phyloP scores from a whole-genome alignment of 345 rosid genomes.

The Iberis pinnata region DNA sequence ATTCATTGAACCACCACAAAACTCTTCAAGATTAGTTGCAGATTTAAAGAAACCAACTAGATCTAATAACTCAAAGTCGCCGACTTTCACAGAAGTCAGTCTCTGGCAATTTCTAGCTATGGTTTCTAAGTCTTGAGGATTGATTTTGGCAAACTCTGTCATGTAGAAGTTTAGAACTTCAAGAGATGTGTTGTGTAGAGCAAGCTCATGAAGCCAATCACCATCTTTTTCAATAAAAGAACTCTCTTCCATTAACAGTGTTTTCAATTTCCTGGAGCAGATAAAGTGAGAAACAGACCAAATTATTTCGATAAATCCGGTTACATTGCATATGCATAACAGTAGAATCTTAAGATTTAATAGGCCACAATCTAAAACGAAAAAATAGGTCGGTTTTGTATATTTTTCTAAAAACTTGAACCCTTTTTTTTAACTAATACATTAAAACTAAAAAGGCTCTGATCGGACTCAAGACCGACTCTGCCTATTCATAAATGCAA shows the following conservation, averaged over 20 bases:
- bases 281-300: conserved; percentile 6
- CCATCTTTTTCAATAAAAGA: conserved; percentile 59
- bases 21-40: conserved; percentile 74
- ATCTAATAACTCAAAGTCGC: conserved; percentile 65
- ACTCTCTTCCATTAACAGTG: conserved; percentile 86
- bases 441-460: too few relatives aligned
- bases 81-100: conserved; percentile 64
- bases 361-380: too few relatives aligned
- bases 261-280: conserved; percentile 55
- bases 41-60: conserved; percentile 59
- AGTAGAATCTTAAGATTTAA: too few relatives aligned
- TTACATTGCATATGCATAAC: background rate
- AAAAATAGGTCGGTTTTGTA: too few relatives aligned
- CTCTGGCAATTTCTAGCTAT: conserved; percentile 66
- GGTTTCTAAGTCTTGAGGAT: conserved; percentile 56
- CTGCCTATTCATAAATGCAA: background rate
- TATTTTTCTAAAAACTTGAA: too few relatives aligned
- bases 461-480: conserved; percentile 7
- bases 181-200: conserved; percentile 56
- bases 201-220: conserved; percentile 84
- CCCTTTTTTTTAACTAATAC: too few relatives aligned
- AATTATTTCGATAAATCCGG: background rate
- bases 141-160: conserved; percentile 53
- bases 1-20: conserved; percentile 77
- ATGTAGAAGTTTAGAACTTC: conserved; percentile 76